phyloP scores from a whole-genome alignment of 2,329 filamentous ascomycete species.

The Leptographium flavum region DNA sequence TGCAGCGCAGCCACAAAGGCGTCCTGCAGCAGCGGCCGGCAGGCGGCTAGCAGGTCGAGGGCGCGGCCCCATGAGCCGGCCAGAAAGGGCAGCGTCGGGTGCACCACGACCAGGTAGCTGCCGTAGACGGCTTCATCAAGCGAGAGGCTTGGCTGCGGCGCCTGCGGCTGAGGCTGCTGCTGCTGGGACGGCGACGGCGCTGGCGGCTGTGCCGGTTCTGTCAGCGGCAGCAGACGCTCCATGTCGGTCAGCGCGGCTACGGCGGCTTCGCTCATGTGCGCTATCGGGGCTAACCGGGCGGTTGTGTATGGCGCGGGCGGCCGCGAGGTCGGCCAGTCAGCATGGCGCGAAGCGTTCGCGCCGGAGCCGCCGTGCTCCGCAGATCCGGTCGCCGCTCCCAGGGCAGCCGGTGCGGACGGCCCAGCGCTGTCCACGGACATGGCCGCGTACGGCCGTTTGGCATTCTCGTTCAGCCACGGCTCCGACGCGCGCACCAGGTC shows the following conservation, averaged over 20 bases:
- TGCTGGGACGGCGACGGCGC: neutral
- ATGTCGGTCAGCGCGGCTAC: conserved; percentile 11
- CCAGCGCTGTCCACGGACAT: conserved; percentile 24
- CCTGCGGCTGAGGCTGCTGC: neutral
- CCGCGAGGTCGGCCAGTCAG: conserved; percentile 33
- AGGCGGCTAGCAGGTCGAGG: conserved; percentile 39
- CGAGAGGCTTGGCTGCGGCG: neutral
- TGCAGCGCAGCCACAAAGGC: conserved; percentile 52
- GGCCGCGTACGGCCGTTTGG: conserved; percentile 34
- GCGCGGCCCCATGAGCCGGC: conserved; percentile 41
- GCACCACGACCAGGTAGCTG: conserved; percentile 50
- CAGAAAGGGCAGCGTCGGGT: conserved; percentile 53
- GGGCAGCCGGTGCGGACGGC: conserved; percentile 18
- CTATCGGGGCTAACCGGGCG: conserved; percentile 7
- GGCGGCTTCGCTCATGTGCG: neutral
- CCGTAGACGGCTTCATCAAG: neutral
- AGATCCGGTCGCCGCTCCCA: neutral
- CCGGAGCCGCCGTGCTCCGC: conserved; percentile 8
- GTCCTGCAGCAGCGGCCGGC: conserved; percentile 40
- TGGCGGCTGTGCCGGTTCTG: neutral
- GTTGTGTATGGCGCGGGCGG: conserved; percentile 7
- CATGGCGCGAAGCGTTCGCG: conserved; percentile 18
- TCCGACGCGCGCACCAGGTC: conserved; percentile 20
- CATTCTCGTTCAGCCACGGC: conserved; percentile 19
- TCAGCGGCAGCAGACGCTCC: conserved; percentile 13